A percentile compares a stretch with the other conserved stretches of the same genome.
phyloP scores from a whole-genome alignment of 2,329 filamentous ascomycete genomes.

The Thermoascus crustaceus region DNA sequence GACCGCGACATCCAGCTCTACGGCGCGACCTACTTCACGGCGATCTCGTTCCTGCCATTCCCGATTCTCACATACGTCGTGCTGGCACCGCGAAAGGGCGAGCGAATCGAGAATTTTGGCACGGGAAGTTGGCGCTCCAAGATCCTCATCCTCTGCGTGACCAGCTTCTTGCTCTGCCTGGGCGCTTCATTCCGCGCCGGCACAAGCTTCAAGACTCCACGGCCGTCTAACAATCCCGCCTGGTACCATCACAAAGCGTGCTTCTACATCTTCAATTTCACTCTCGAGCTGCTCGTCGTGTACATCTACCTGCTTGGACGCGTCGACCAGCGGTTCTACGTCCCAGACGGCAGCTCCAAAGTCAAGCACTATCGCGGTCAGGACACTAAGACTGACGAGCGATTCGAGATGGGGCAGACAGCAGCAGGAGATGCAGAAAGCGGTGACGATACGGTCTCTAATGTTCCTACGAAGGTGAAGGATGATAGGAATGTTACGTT shows the following conservation, averaged over 20 bases:
- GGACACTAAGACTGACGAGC: too few relatives aligned
- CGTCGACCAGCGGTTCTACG: slow-evolving; percentile 66
- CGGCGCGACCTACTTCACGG: slow-evolving; percentile 52
- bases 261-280: slow-evolving; percentile 76
- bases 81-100: slow-evolving; percentile 36
- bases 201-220: slow-evolving; percentile 45
- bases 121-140: slow-evolving; percentile 60
- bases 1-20: slow-evolving; percentile 59
- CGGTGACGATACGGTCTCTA: neutral
- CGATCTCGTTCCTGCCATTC: slow-evolving; percentile 60
- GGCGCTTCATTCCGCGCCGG: slow-evolving; percentile 63
- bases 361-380: neutral
- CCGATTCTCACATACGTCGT: slow-evolving; percentile 45
- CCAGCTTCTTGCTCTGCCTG: slow-evolving; percentile 53
- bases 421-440: neutral
- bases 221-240: slow-evolving; percentile 47
- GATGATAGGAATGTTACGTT: too few relatives aligned
- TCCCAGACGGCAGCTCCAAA: slow-evolving; percentile 56
- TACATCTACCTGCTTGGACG: slow-evolving; percentile 57
- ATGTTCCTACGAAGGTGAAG: too few relatives aligned
- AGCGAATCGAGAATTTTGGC: slow-evolving; percentile 55
- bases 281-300: slow-evolving; percentile 63
- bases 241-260: slow-evolving; percentile 64
- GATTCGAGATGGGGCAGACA: neutral
- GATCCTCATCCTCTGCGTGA: slow-evolving; percentile 53